Evolutionary conservation across 495 filamentous ascomycete species (phyloP).

Genomic region (Cercophora scortea): DNA sequence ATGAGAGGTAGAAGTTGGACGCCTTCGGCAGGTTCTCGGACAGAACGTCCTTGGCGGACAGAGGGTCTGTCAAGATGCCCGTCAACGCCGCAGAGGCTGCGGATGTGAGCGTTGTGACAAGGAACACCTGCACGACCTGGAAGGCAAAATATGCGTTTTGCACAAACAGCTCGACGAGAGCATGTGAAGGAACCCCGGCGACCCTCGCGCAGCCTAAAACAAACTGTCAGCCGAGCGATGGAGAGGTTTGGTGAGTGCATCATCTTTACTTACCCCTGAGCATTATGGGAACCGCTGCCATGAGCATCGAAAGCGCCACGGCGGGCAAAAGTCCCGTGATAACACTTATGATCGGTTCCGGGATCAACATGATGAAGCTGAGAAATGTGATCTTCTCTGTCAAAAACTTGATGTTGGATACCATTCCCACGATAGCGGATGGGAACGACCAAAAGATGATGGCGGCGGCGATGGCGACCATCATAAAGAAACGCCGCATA

Average conservation of each 20-base stretch:
- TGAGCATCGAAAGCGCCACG: slow-evolving; percentile 66
- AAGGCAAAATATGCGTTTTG: slow-evolving; percentile 84
- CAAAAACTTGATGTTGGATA: slow-evolving; percentile 71
- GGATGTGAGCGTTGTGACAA: slow-evolving; percentile 70
- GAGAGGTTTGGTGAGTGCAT: background rate
- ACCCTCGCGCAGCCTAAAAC: slow-evolving; percentile 57
- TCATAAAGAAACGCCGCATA: slow-evolving; percentile 55
- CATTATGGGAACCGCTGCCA: slow-evolving; percentile 71
- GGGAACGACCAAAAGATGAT: slow-evolving; percentile 92
- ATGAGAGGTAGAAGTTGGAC: slow-evolving; percentile 86
- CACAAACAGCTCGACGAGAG: slow-evolving; percentile 64
- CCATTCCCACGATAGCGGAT: slow-evolving; percentile 64
- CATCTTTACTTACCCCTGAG: slow-evolving; percentile 51
- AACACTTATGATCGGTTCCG: slow-evolving; percentile 56
- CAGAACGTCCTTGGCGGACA: slow-evolving; percentile 50
- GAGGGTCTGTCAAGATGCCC: slow-evolving; percentile 55
- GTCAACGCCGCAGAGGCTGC: slow-evolving; percentile 58
- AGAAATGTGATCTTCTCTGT: slow-evolving; percentile 55
- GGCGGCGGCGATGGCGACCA: slow-evolving; percentile 55
- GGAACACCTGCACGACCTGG: slow-evolving; percentile 86
- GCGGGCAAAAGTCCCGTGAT: slow-evolving; percentile 74
- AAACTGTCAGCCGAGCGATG: background rate
- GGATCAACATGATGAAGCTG: slow-evolving; percentile 59
- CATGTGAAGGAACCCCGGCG: slow-evolving; percentile 62
- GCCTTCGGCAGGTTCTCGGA: slow-evolving; percentile 69